Evolutionary conservation across 2,329 filamentous ascomycete species (phyloP), one percentile per base, ranked within the genome.

Genomic region (Neonectria ditissima): DNA sequence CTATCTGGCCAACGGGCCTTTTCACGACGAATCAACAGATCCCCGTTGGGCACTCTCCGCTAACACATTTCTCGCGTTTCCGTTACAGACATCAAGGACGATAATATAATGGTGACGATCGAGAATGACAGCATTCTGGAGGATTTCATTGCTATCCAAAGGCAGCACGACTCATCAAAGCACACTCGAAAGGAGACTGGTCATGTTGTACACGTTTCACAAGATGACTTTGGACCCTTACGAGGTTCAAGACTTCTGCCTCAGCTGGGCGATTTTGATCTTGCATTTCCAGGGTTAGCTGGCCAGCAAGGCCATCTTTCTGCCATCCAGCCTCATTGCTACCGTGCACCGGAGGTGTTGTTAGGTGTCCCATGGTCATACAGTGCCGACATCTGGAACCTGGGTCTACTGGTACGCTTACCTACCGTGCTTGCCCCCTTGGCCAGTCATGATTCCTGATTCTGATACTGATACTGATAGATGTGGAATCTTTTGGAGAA

Each of bases 401-500:
- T 65, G 5, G 60, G 63, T 4, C 32, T 65, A 5, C 34, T 65
- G 0, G 63, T 65, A 32, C 32, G 59, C 16, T n/a, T n/a, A n/a
- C n/a, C n/a, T n/a, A n/a, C n/a, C n/a, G n/a, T n/a, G n/a, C n/a
- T n/a, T n/a, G n/a, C n/a, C n/a, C n/a, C n/a, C n/a, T n/a, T n/a
- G n/a, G n/a, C n/a, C n/a, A n/a, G n/a, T n/a, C n/a, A n/a, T n/a
- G n/a, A n/a, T 34, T 37, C 14, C 18, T 47, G n/a, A 3, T 13
- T 10, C n/a, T 4, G 24, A 52, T 24, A 24, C 24, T 22, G 28
- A 30, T 18, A 14, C 16, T 5, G 30, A 14, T 47, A 72, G 71
- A 71, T 72, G 69, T 72, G 71, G 69, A 65, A 73, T 53, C 51
- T 72, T 11, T n/a, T 70, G 22, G 66, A 73, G 51, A 44, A 65